Base-by-base conservation (phyloP, 148 eudicot genomes). In the Rhododendron vialii region DNA sequence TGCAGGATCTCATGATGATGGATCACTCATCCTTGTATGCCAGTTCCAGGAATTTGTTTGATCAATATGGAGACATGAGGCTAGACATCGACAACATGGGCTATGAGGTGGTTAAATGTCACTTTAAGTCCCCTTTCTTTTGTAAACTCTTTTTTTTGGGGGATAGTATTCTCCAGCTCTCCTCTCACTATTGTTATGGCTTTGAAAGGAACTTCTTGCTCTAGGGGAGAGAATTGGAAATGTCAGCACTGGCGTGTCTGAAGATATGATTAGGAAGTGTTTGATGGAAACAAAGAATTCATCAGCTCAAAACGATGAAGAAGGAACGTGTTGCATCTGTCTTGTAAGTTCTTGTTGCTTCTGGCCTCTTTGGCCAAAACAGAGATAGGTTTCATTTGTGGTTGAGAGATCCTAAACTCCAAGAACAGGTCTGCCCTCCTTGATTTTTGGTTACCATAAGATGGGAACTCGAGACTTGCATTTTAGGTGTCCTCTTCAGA, bases 11-110 rank as follows among this genome's bases (percentile, higher is more conserved):
- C 57, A 67, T 76, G 84, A 85, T 80, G 83, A 84, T 87, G 86
- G 89, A 87, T 87, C 83, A 30, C 17, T 57, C 91, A 45, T 59
- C 88, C 57, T 83, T 83, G 7, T 87, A 87, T 73, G 84, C 69
- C 80, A 65, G 67, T 84, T 90, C 90, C 57, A 84, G 86, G 80
- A 67, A 77, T 84, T 74, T 85, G 55, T 86, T 50, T 67, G 91
- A 91, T 89, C 90, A 89, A 50, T 86, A 89, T 65, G 45, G 83
- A 88, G 90, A 88, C 41, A 86, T 91, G 91, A 91, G 92, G 87
- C 92, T 91, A 59, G 92, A 91, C 63, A 81, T 91, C 15, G 92
- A 91, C 77, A 83, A 84, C 86, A 91, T 91, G 92, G 86, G 92
- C 63, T 91, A 91, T 67, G 92, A 91, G 91, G 92, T 88, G n/a